These are phyloP conservation scores for Penicillium occitanis DNA, from an alignment of 2,329 filamentous ascomycete genomes.

Conservation along the genomic window DNA sequence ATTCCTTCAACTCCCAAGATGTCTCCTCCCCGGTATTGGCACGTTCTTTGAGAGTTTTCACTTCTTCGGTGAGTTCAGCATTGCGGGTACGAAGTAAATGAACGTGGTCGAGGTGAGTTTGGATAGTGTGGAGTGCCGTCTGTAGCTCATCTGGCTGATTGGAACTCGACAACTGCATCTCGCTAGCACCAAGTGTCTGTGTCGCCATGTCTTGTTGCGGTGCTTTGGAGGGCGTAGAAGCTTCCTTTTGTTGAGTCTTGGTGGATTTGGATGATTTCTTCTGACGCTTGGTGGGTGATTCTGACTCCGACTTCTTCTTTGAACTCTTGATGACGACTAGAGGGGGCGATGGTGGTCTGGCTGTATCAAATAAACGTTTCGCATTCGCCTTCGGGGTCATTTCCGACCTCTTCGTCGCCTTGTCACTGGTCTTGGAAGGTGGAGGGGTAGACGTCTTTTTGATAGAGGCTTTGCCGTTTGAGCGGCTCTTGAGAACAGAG, in stretches of 20 bases:
- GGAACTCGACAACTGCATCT: not conserved
- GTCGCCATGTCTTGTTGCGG: not conserved
- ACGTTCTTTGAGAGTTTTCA: not conserved
- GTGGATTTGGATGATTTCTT: not conserved
- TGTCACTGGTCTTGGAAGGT: not conserved
- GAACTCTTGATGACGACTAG: not conserved
- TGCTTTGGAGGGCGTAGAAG: not conserved
- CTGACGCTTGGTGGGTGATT: not conserved
- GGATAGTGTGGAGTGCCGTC: not conserved
- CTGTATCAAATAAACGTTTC: not conserved
- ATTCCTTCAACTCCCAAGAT: conserved; percentile 12
- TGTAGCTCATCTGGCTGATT: not conserved
- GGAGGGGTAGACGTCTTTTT: not conserved
- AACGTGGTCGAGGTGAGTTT: not conserved
- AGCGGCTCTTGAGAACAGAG: not conserved
- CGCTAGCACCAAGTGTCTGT: not conserved
- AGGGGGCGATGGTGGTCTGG: not conserved
- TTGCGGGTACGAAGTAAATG: not conserved
- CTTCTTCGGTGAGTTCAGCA: not conserved
- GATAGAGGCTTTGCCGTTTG: not conserved
- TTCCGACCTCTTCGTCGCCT: not conserved
- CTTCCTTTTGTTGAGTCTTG: not conserved
- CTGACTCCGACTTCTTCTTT: not conserved
- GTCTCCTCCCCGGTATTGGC: not conserved
- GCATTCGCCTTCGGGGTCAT: not conserved